Base-by-base conservation (phyloP, 805 yeast genomes). In the Barnettozyma vustinii region DNA sequence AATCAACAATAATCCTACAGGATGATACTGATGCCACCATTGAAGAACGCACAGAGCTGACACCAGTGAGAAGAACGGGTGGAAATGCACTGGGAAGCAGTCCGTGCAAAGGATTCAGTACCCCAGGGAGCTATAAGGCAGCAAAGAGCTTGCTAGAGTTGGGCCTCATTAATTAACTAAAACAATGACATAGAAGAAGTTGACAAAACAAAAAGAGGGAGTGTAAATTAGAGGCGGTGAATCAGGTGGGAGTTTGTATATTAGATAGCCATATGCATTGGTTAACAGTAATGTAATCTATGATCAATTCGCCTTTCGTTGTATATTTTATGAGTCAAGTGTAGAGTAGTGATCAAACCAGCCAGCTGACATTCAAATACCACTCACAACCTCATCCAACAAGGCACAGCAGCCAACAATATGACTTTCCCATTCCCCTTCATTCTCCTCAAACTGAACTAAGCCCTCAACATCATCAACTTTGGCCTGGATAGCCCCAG, bases 101-200 rank as follows among this genome's bases (percentile, higher is more conserved):
- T 44, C 51, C 51, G 21, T 44, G 45, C 13, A 44, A 44, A 35
- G 32, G 37, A 10, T 54, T 69, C 51, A 65, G 74, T 4, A 73
- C 77, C 3, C 77, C 78, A 8, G 71, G 75, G 4, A 71, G 76
- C 0, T 73, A 72, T 47, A 77, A 76, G 35, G 78, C 77, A 26
- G 78, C 78, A 10, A 65, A 69, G 47, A 72, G 75, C 21, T 55
- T 73, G 46, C 50, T 73, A 26, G 76, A 72, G 51, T 49, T 73
- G 51, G 72, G 76, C 5, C 64, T 70, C 46, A 37, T 39, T 15
- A 40, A 26, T 40, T 44, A 23, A 35, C 7, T 8, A 23, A 36
- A 19, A 18, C 4, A 16, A 13, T 18, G 25, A 10, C 9, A 13
- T n/a, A 26, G 9, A 8, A 21, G 15, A 13, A 19, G 8, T 7